Conservation (phyloP, 257 asterid genomes). For the Solanum peruvianum region DNA sequence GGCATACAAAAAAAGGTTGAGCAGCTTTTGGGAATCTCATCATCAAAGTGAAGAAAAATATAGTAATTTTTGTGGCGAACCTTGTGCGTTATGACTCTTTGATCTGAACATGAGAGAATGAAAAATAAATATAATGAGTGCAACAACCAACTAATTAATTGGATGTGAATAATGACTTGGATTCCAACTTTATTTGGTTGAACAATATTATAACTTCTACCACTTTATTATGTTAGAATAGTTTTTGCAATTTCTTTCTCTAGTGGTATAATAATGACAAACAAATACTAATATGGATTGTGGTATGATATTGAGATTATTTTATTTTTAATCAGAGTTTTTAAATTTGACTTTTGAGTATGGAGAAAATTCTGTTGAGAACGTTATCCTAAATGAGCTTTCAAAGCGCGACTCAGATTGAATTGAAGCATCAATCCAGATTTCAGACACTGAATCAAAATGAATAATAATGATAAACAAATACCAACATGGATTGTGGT, state of each 20-base stretch:
- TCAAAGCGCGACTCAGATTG: no score
- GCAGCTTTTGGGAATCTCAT: conserved; percentile 44
- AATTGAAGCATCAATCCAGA: no score
- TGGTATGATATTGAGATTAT: fast-evolving
- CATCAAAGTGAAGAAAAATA: conserved; percentile 37
- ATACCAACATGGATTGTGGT: no score
- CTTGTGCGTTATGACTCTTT: conserved; percentile 42
- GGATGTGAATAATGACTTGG: conserved; percentile 63
- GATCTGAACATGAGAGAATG: conserved; percentile 25
- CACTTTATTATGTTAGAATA: not conserved
- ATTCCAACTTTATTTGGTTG: conserved; percentile 35
- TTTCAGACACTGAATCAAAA: no score
- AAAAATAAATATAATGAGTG: conserved; percentile 23
- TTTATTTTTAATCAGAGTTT: no score
- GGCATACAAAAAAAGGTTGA: conserved; percentile 23
- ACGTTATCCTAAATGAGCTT: no score
- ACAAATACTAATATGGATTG: no score
- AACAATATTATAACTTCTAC: not conserved
- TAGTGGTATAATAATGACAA: not conserved
- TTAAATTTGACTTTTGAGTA: fast-evolving
- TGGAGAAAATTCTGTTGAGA: no score
- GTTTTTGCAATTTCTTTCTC: not conserved
- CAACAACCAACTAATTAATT: conserved; percentile 29
- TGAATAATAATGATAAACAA: no score
- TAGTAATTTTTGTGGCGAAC: conserved; percentile 57